phyloP scores from a whole-genome alignment of 2,329 filamentous ascomycete species.

The Diaporthe caulivora region DNA sequence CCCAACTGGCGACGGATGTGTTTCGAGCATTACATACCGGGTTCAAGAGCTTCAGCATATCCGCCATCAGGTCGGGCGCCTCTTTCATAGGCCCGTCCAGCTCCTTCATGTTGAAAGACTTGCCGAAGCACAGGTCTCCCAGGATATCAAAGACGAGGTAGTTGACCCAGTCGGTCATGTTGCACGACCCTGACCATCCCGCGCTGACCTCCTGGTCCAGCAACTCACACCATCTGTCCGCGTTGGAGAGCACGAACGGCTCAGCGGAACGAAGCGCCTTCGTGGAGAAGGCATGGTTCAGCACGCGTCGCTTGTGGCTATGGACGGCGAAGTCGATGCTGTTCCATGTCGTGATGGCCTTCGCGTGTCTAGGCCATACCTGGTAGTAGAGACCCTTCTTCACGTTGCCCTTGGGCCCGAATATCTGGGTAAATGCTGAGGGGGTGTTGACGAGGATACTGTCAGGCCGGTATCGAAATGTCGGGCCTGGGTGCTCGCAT shows the following conservation, averaged over 20 bases:
- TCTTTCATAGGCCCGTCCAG: constrained; percentile 36
- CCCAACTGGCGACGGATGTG: not conserved
- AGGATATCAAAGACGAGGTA: constrained; percentile 39
- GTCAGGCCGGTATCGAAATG: constrained; percentile 34
- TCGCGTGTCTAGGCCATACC: constrained; percentile 32
- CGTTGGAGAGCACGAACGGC: constrained; percentile 37
- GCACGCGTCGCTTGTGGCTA: constrained; percentile 56
- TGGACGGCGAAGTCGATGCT: constrained; percentile 56
- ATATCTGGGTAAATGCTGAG: constrained; percentile 36
- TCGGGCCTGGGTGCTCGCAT: constrained; percentile 4
- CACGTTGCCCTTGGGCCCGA: constrained; percentile 38
- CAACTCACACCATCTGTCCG: constrained; percentile 35
- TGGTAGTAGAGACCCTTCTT: constrained; percentile 38
- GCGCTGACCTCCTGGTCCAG: constrained; percentile 36
- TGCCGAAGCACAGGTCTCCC: constrained; percentile 41
- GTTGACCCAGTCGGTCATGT: constrained; percentile 36
- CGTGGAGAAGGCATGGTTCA: constrained; percentile 58
- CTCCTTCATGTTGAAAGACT: constrained; percentile 41
- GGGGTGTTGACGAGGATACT: constrained; percentile 44
- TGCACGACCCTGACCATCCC: constrained; percentile 16
- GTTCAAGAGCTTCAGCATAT: constrained; percentile 41
- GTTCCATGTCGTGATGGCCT: constrained; percentile 54
- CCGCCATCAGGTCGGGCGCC: constrained; percentile 31
- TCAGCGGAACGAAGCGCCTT: constrained; percentile 57
- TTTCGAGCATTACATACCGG: constrained; percentile 28